phyloP scores from a whole-genome alignment of 2,329 filamentous ascomycete genomes.

The Diaporthe citri region DNA sequence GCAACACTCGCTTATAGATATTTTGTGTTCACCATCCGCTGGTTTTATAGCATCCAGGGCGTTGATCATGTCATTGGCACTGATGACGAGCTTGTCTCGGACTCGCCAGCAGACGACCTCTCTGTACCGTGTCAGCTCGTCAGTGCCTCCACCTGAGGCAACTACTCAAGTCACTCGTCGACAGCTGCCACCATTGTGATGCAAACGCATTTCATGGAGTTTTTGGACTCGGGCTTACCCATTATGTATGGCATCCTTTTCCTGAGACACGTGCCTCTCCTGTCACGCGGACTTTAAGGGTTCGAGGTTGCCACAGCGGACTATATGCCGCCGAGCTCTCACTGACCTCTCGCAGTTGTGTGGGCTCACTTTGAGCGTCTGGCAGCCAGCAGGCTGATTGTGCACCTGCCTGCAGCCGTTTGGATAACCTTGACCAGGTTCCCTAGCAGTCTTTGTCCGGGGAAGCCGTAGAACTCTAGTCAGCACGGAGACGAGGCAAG shows the following conservation, averaged over 20 bases:
- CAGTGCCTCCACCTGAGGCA: background rate
- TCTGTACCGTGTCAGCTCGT: background rate
- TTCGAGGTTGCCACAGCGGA: background rate
- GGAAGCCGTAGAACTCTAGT: background rate
- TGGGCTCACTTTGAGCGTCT: background rate
- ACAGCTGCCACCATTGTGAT: background rate
- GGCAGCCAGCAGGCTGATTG: background rate
- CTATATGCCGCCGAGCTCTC: background rate
- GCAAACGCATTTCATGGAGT: background rate
- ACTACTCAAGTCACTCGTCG: background rate
- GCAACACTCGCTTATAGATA: background rate
- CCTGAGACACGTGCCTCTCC: background rate
- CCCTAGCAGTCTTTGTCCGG: background rate
- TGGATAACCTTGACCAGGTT: background rate
- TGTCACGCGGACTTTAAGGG: background rate
- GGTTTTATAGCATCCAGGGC: background rate
- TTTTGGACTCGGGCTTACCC: background rate
- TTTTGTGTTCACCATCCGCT: background rate
- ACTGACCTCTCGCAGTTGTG: background rate
- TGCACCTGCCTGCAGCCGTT: too few species aligned
- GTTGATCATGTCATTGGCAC: background rate
- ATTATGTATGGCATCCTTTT: background rate
- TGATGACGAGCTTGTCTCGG: conserved; percentile 1
- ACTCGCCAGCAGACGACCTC: background rate
- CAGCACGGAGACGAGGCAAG: background rate